Percentiles rank a stretch among this genome's conserved stretches.
These are phyloP conservation scores for Nyctanthes arbortristis DNA, from an alignment of 257 asterid genomes.

Conservation along the genomic window DNA sequence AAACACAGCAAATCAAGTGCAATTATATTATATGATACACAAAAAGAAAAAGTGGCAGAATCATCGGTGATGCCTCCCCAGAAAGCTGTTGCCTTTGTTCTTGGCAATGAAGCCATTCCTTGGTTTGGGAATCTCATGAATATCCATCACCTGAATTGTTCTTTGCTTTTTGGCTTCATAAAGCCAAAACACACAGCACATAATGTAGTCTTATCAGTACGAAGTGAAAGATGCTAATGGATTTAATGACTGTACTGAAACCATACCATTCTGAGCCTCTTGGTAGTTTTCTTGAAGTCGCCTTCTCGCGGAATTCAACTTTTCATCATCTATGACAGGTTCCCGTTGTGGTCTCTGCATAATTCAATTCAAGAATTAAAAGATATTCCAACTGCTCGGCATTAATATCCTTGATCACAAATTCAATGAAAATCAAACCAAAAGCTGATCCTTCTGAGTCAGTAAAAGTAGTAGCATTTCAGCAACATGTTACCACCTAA, in stretches of 20 bases:
- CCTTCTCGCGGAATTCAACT: slow-evolving; percentile 74
- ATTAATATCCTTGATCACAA: too few relatives aligned
- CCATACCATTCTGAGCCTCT: slow-evolving; percentile 88
- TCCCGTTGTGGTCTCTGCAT: slow-evolving; percentile 76
- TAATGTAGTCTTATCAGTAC: slow-evolving; percentile 27
- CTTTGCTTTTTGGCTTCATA: slow-evolving; percentile 95
- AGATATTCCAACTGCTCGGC: slow-evolving; percentile 6
- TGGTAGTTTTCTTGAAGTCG: slow-evolving; percentile 98
- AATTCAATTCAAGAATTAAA: slow-evolving; percentile 22
- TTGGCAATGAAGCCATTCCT: slow-evolving; percentile 78
- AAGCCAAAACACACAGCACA: slow-evolving; percentile 24
- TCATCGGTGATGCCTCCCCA: slow-evolving; percentile 89
- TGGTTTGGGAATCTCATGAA: slow-evolving; percentile 87
- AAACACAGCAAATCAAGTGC: slow-evolving; percentile 19
- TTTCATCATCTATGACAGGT: slow-evolving; percentile 61
- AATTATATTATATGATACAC: slow-evolving; percentile 26
- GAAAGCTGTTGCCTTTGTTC: slow-evolving; percentile 85
- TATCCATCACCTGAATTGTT: slow-evolving; percentile 95
- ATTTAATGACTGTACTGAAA: slow-evolving; percentile 17
- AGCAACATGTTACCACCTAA: too few relatives aligned
- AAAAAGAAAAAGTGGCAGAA: background rate
- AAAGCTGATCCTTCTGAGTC: too few relatives aligned
- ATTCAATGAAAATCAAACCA: too few relatives aligned
- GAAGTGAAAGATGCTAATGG: background rate
- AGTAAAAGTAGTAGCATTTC: too few relatives aligned